Conservation (phyloP, 768 basidiomycete genomes). For the Symmetrospora coprosmae region DNA sequence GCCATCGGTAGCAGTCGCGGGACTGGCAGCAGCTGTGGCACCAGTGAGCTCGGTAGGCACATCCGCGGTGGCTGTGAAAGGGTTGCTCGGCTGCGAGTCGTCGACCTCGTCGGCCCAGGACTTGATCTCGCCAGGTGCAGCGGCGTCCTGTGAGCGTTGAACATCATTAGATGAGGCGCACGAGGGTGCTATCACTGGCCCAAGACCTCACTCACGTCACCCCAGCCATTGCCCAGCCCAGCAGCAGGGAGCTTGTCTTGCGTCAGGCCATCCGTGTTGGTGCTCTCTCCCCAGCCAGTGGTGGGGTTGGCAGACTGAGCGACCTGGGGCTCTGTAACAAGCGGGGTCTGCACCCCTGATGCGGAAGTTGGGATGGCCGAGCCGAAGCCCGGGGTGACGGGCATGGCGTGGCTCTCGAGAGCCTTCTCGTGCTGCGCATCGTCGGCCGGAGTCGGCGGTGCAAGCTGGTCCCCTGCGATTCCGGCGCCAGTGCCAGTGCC, state of each 20-base stretch:
- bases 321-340: background rate
- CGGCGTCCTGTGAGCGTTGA: background rate
- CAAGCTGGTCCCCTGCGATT: background rate
- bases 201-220: background rate
- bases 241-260: background rate
- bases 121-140: slow-evolving; percentile 21
- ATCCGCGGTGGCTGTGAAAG: slow-evolving; percentile 1
- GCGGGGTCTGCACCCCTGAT: too few species aligned
- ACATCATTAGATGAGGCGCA: background rate
- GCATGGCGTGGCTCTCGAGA: background rate
- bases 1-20: background rate
- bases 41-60: background rate
- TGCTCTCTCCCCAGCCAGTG: background rate
- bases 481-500: too few species aligned
- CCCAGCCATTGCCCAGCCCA: background rate
- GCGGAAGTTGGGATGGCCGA: too few species aligned
- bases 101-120: slow-evolving; percentile 29
- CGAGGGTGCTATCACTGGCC: too few species aligned
- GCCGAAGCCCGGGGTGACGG: slow-evolving; percentile 17
- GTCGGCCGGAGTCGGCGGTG: background rate
- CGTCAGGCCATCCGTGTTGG: background rate
- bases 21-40: background rate
- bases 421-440: background rate
- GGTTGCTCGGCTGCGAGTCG: background rate
- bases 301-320: background rate